phyloP scores from a whole-genome alignment of 495 filamentous ascomycete genomes.

The Bacidia rubella region DNA sequence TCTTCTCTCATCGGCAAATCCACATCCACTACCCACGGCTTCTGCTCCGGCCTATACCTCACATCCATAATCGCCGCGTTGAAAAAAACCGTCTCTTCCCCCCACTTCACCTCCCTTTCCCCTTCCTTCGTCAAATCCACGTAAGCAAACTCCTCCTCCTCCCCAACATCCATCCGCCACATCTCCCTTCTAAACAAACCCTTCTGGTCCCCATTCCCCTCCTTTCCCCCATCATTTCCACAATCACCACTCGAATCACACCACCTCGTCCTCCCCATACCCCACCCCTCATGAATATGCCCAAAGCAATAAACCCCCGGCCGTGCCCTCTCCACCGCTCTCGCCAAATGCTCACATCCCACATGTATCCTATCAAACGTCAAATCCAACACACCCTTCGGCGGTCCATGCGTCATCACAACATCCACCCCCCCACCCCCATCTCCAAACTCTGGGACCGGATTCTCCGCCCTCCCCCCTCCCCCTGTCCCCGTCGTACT shows the following conservation, averaged over 20 bases:
- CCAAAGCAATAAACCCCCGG: slow-evolving; percentile 46
- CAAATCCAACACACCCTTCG: slow-evolving; percentile 42
- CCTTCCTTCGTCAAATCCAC: slow-evolving; percentile 27
- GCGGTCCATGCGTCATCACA: slow-evolving; percentile 65
- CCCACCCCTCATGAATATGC: slow-evolving; percentile 59
- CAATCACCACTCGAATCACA: slow-evolving; percentile 5
- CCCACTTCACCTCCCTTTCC: slow-evolving; percentile 26
- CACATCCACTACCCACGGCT: slow-evolving; percentile 51
- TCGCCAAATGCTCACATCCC: slow-evolving; percentile 34
- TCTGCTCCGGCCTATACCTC: slow-evolving; percentile 36
- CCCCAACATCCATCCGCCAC: slow-evolving; percentile 25
- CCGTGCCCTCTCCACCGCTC: slow-evolving; percentile 30
- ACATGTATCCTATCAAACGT: slow-evolving; percentile 23
- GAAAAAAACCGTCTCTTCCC: slow-evolving; percentile 53
- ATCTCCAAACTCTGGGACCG: slow-evolving; percentile 27
- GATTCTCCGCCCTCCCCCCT: slow-evolving; percentile 26
- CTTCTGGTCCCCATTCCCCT: slow-evolving; percentile 18
- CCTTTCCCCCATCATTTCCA: slow-evolving; percentile 11
- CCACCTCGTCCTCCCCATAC: slow-evolving; percentile 49
- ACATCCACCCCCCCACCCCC: slow-evolving; percentile 36
- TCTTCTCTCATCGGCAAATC: slow-evolving; percentile 31
- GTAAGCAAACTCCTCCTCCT: slow-evolving; percentile 29
- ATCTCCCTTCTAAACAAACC: slow-evolving; percentile 9
- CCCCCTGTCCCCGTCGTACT: slow-evolving; percentile 8
- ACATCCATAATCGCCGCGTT: slow-evolving; percentile 53